Evolutionary conservation across 2,329 filamentous ascomycete species (phyloP), one percentile per base, ranked within the genome.

Genomic region (Pseudogymnoascus sp.): DNA sequence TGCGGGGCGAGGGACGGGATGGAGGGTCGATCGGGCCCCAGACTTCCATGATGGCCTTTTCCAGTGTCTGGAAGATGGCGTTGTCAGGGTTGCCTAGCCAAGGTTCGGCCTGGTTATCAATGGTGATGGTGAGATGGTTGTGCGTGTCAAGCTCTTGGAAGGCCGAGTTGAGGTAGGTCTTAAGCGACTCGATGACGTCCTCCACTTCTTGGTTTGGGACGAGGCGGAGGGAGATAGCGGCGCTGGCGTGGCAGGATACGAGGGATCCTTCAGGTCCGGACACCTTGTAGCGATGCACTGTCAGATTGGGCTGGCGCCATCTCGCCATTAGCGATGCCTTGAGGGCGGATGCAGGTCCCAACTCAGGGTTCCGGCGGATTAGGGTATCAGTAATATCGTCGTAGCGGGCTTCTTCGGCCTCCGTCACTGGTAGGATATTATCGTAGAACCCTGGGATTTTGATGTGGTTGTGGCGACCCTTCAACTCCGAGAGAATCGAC

Each of bases 51-150:
- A 97, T 88, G 0, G 92, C 94, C 62, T 86, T 81, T 67, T 96
- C 91, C 0, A 99, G 82, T 0, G 91, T 95, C 64, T 87, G 84
- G 74, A 97, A 99, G 62, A 97, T 92, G 66, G 91, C 85, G 67
- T 96, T 97, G 57, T 86, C 85, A 3, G 91, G 91, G 68, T 97
- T 91, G 12, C 94, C 93, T 0, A 99, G 83, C 94, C 94, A 99
- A 0, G 94, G 91, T 71, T 99, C 94, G 0, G 94, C 93, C 74
- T 90, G 88, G 71, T 97, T 94, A 66, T 96, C 91, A 66, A 99
- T 92, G 30, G 86, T 87, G 38, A 99, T 83, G 1, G 80, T 87
- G 36, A 99, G 79, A 5, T 80, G 82, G 69, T 99, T 99, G 64
- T 89, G 87, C 1, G 90, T 93, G 30, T 87, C 86, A 1, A 97